Evolutionary conservation across 2,329 filamentous ascomycete genomes (phyloP), one percentile per base, ranked within the genome.

Genomic region (Knufia petricola): DNA sequence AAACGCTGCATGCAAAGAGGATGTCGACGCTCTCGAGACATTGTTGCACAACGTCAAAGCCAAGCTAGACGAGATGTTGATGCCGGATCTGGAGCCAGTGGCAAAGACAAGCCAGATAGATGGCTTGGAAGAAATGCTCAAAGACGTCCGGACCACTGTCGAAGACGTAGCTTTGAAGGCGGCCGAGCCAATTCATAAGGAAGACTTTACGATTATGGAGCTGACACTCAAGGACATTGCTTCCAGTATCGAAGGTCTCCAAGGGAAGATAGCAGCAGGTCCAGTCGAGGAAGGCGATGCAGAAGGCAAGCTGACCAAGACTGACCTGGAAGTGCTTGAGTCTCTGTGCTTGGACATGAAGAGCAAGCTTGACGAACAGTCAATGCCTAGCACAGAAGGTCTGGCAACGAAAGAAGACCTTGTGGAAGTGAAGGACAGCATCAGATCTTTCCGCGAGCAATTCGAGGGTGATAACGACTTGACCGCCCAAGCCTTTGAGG

Each of bases 21-120:
- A 96, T 58, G 86, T 89, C 0, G 81, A 90, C 52, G 87, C 87
- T 9, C 89, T 96, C 50, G 90, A 95, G 65, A 94, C 85, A 0
- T 81, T 96, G 42, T 74, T 96, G 10, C 81, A 84, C 36, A 95
- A 94, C 63, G 89, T 88, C 26, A 95, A 95, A 63, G 81, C 83
- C 3, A 85, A 85, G 40, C 71, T 96, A 8, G 90, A 95, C 50
- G 88, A 94, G 51, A 77, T 94, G 43, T 78, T 65, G 3, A 63
- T 78, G 21, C 72, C 76, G 1, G 72, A 89, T 44, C 76, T 80
- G 2, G 84, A 88, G 28, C 80, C 85, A 50, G 71, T 79, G 1
- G 80, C 88, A 8, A 77, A 71, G 26, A 75, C 77, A 37, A 76
- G 80, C 49, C 74, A 81, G 34, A 60, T 82, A n/a, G 74, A 77